phyloP scores from a whole-genome alignment of 495 filamentous ascomycete genomes.

The Glutinoglossum americanum region DNA sequence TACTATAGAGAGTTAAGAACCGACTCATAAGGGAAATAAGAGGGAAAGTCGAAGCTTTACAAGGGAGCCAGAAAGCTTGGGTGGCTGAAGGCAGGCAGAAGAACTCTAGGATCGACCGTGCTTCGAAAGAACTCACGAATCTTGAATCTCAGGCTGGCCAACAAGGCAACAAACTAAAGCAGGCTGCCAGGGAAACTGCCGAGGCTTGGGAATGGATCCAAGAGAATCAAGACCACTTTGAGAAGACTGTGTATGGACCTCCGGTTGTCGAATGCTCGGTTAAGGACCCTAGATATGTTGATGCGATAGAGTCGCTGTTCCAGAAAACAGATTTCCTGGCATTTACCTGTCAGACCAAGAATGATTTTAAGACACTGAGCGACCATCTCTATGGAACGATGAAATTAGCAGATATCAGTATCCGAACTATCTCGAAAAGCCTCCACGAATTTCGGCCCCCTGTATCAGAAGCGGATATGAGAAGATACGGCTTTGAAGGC shows the following conservation, averaged over 20 bases:
- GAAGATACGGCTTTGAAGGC: slow-evolving; percentile 45
- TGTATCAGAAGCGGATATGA: slow-evolving; percentile 31
- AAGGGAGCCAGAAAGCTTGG: slow-evolving; percentile 12
- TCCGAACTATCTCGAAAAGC: slow-evolving; percentile 31
- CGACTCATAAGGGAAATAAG: slow-evolving; percentile 24
- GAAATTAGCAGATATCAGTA: slow-evolving; percentile 39
- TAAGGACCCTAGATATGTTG: slow-evolving; percentile 49
- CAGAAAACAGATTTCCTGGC: slow-evolving; percentile 37
- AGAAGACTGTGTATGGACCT: slow-evolving; percentile 68
- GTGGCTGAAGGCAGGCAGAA: slow-evolving; percentile 1
- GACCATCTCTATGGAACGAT: slow-evolving; percentile 29
- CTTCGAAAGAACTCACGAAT: slow-evolving; percentile 28
- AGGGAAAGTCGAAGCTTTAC: slow-evolving; percentile 15
- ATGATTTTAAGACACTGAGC: slow-evolving; percentile 52
- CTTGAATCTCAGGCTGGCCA: slow-evolving; percentile 62
- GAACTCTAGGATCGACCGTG: slow-evolving; percentile 14
- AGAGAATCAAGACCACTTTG: slow-evolving; percentile 45
- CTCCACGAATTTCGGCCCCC: slow-evolving; percentile 30
- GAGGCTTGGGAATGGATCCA: slow-evolving; percentile 64
- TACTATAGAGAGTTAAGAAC: slow-evolving; percentile 24
- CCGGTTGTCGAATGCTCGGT: slow-evolving; percentile 64
- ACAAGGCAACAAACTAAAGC: slow-evolving; percentile 38
- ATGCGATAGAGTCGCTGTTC: slow-evolving; percentile 54
- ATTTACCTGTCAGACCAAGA: slow-evolving; percentile 51
- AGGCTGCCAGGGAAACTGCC: slow-evolving; percentile 34